Base-by-base conservation (phyloP, 208 protist species). In the Trypanosoma caninum region DNA sequence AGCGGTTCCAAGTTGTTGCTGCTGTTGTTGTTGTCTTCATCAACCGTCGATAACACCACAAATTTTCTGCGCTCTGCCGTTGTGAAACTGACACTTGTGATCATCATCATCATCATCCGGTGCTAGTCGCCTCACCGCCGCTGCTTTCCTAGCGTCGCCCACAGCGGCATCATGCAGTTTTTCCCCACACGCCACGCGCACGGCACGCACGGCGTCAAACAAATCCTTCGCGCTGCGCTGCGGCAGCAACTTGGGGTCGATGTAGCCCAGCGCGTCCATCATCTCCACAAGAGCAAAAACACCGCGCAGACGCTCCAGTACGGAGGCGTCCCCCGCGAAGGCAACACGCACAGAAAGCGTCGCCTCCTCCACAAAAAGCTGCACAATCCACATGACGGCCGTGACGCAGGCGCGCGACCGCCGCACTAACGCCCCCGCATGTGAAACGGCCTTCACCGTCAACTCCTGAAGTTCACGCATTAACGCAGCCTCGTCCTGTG, bases 181-280 rank as follows among this genome's bases (percentile, higher is more conserved):
- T 51, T 78, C 69, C 30, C 84, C 78, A 45, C 78, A 87, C 31
- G 80, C 68, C 33, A 86, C 67, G 3, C 85, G 80, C 64, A 83
- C 71, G 13, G 74, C 61, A 1, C 81, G 81, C 27, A 92, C 71
- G 35, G 70, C 57, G 22, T 72, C 65, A 65, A 82, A 89, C 40
- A 91, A 65, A 1, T 51, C 69, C 25, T 31, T 44, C 8, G 80
- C 80, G 41, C 68, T 72, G 25, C 58, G 30, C 74, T 71, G 78
- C n/a, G 78, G 59, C 10, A 87, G 63, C 33, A 85, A 53, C 7
- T 59, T 42, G 8, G 69, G 70, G 2, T 83, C 59, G 33, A 91
- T 57, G 51, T 88, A 91, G 0, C 80, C 84, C 10, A 76, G 65
- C 23, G 20, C 64, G 44, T 87, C 60, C 44, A 92, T 72, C 65